Evolutionary conservation across 768 basidiomycete genomes (phyloP), one percentile per base, ranked within the genome.

Genomic region (Russula brevipes): DNA sequence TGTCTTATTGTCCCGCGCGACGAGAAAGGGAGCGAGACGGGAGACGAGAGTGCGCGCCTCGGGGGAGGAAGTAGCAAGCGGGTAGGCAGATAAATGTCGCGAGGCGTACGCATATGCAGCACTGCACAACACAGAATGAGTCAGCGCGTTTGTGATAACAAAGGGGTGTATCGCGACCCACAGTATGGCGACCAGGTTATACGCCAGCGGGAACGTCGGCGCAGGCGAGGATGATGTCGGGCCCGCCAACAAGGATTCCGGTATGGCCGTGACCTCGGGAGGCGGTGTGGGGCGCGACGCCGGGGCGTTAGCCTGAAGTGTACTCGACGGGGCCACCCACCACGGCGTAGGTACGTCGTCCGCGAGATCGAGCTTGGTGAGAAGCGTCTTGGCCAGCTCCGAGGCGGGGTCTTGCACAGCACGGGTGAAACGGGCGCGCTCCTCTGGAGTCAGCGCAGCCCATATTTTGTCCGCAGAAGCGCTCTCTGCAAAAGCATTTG

Each of bases 121-220:
- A 57, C 90, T 91, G 59, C 47, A 45, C 31, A 19, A 24, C 35
- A 10, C 31, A 53, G 46, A 41, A 46, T 49, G 52, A 54, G 8
- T 31, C 2, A 6, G 17, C 5, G 7, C 2, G 6, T 38, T 31
- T 33, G 16, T 3, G 17, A 9, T 8, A 45, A 16, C 11, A 31
- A 53, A 19, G 36, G 3, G 11, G 11, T 14, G 3, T 2, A 6
- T 17, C 9, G 14, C 17, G 35, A 78, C 89, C 50, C 70, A 92
- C 91, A 81, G 79, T 31, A 91, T 73, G 8, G 85, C 83, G 44
- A 80, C 80, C 35, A 90, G 74, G 63, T 94, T 94, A 69, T 88
- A 91, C 2, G 86, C 68, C 14, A 93, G 74, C 0, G 80, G 60
- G 16, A 68, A 67, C 24, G 61, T 19, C 2, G 38, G 55, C 3